Evolutionary conservation across 2,329 filamentous ascomycete genomes (phyloP).

Genomic region (Alternaria viburni): DNA sequence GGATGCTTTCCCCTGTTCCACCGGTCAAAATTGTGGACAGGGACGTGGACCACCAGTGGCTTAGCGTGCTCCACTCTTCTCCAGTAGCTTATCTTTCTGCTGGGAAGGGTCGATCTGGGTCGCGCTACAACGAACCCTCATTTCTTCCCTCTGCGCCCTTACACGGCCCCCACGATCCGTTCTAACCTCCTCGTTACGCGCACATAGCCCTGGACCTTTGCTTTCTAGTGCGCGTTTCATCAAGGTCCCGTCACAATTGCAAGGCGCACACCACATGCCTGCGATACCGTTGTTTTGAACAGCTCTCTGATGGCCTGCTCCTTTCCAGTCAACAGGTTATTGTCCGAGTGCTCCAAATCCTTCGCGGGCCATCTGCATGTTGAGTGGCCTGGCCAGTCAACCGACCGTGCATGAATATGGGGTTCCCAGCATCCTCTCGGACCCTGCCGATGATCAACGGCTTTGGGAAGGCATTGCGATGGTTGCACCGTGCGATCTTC

Average conservation of each 20-base stretch:
- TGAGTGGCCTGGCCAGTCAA: background rate
- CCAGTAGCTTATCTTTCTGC: conserved; percentile 21
- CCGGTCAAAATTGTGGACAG: conserved; percentile 5
- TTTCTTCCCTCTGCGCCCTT: conserved; percentile 16
- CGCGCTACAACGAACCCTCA: conserved; percentile 20
- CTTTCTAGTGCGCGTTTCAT: conserved; percentile 6
- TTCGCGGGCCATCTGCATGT: background rate
- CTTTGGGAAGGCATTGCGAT: conserved; percentile 17
- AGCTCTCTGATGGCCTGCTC: background rate
- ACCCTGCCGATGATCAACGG: conserved; percentile 15
- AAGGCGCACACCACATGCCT: background rate
- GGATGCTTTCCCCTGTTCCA: conserved; percentile 4
- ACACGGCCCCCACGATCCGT: conserved; percentile 16
- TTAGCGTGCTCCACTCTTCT: conserved; percentile 15
- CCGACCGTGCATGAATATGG: conserved; percentile 8
- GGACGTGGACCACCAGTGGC: conserved; percentile 5
- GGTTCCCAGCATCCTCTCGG: conserved; percentile 3
- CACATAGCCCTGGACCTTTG: background rate
- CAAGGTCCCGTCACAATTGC: background rate
- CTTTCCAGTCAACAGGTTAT: background rate
- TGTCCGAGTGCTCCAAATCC: background rate
- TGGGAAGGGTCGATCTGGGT: conserved; percentile 20
- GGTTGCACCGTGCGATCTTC: background rate
- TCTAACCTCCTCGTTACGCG: conserved; percentile 3
- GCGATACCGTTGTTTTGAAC: background rate